phyloP scores from a whole-genome alignment of 495 filamentous ascomycete species.

The Bacidia rubella region DNA sequence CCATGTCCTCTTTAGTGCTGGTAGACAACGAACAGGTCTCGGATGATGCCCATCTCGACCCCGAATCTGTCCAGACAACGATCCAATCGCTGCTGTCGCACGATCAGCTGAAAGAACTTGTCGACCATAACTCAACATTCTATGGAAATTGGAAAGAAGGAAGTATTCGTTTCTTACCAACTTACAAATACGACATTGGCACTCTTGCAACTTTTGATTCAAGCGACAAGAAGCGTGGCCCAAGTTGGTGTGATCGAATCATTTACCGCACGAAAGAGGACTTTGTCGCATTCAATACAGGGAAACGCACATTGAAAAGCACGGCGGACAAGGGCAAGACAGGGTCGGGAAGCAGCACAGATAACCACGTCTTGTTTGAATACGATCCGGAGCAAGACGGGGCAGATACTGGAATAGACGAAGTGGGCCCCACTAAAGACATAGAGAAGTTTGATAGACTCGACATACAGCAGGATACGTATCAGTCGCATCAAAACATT shows the following conservation, averaged over 20 bases:
- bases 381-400: conserved; percentile 58
- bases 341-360: conserved; percentile 56
- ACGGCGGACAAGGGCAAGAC: conserved; percentile 62
- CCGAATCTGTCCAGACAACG: conserved; percentile 65
- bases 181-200: conserved; percentile 95
- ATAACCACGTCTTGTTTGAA: conserved; percentile 78
- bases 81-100: conserved; percentile 75
- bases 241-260: conserved; percentile 98
- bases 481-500: conserved; percentile 77
- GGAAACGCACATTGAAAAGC: too few relatives aligned
- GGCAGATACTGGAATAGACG: conserved; percentile 42
- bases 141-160: conserved; percentile 90
- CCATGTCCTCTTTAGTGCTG: not conserved
- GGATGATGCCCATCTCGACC: conserved; percentile 29
- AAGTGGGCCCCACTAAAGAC: conserved; percentile 37
- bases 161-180: conserved; percentile 74
- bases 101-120: conserved; percentile 71
- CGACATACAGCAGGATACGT: conserved; percentile 52
- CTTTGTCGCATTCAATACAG: conserved; percentile 53
- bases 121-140: conserved; percentile 61
- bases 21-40: not conserved
- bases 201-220: conserved; percentile 86
- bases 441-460: not conserved
- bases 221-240: conserved; percentile 80
- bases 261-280: conserved; percentile 66